Base-by-base conservation (phyloP, 768 basidiomycete species). In the Suillus fuscotomentosus region DNA sequence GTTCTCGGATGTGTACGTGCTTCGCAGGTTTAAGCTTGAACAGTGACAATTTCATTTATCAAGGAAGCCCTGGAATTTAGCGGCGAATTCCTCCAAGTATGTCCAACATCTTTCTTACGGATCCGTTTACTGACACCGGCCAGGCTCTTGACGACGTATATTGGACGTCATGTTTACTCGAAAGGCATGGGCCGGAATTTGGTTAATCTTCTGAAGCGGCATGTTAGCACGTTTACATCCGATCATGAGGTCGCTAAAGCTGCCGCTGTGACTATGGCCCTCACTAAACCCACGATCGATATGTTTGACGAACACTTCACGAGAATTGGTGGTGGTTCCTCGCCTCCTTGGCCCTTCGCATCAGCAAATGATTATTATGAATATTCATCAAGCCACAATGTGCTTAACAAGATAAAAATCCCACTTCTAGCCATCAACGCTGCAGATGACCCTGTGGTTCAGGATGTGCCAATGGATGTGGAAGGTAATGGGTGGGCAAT, bases 181-280 rank as follows among this genome's bases (percentile, higher is more conserved):
- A 87, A 82, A 72, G 90, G 85, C 48, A 89, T 96, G 90, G 92
- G 86, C 5, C 79, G 79, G 66, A 96, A 95, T 72, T 79, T 95
- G 20, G 77, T 82, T 55, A 84, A 80, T 43, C 76, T 91, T 51
- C 71, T 91, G 63, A 81, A 77, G 69, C 79, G 80, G 57, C 86
- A 93, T 67, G 68, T 77, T 15, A 71, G 80, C 24, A 64, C 79
- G 1, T 74, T 91, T n/a, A 73, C 79, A 31, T 81, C 86, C 47
- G 80, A 84, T 31, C 84, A 84, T 54, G 70, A 75, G 62, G 79
- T 88, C 38, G 77, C 85, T 38, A 77, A 84, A 67, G 82, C 84
- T 11, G 75, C 86, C 13, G 72, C 78, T 8, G 71, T 71, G n/a
- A 79, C 84, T 13, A 68, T 84, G 24, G 74, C 78, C 38, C 76